These are phyloP conservation scores for Ophiostoma tasmaniense DNA, from an alignment of 2,329 filamentous ascomycete genomes.

Conservation along the genomic window DNA sequence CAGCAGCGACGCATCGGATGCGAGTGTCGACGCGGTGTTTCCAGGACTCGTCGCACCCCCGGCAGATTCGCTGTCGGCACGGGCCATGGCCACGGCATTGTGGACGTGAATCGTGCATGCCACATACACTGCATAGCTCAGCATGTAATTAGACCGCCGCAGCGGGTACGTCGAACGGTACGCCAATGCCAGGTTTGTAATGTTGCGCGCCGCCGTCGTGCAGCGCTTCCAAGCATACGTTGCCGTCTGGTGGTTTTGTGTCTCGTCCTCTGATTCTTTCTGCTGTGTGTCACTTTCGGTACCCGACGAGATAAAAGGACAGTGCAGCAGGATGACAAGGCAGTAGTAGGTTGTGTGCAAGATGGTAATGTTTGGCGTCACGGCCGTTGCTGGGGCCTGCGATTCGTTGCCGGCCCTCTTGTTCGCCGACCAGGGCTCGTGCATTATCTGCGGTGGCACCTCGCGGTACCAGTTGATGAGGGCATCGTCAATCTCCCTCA, in stretches of 20 bases:
- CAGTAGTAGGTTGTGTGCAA: constrained; percentile 30
- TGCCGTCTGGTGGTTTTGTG: not conserved
- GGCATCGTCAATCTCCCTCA: constrained; percentile 9
- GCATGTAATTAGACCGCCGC: constrained; percentile 29
- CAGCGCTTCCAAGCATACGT: constrained; percentile 26
- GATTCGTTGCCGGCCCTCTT: not conserved
- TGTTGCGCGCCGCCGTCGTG: constrained; percentile 29
- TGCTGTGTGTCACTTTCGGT: not conserved
- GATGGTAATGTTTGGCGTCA: constrained; percentile 16
- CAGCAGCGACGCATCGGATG: constrained; percentile 10
- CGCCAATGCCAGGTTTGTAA: constrained; percentile 27
- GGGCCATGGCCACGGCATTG: constrained; percentile 27
- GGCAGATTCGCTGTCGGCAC: not conserved
- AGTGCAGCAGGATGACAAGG: constrained; percentile 36
- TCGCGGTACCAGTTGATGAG: constrained; percentile 14
- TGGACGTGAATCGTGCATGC: constrained; percentile 34
- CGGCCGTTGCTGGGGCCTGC: not conserved
- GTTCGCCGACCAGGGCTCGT: constrained; percentile 9
- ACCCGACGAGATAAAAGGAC: constrained; percentile 29
- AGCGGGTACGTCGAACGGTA: constrained; percentile 29
- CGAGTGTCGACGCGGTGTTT: not conserved
- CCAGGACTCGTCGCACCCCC: not conserved
- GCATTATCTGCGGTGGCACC: constrained; percentile 13
- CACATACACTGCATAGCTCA: constrained; percentile 33
- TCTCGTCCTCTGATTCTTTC: not conserved